These are phyloP conservation scores for Diaporthe ampelina DNA, from an alignment of 2,329 filamentous ascomycete genomes.

Conservation along the genomic window DNA sequence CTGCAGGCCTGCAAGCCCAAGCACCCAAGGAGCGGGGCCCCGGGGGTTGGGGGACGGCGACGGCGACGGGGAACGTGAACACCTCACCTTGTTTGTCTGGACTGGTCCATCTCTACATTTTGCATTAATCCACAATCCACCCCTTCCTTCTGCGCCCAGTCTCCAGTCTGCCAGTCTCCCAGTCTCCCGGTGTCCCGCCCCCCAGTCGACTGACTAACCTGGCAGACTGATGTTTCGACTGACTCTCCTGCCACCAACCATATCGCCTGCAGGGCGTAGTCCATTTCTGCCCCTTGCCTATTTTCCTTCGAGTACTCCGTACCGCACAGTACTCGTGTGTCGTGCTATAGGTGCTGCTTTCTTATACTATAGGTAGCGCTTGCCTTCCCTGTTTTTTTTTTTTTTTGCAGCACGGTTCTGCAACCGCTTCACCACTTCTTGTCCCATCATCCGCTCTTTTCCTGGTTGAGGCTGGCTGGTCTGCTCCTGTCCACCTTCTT, in stretches of 20 bases:
- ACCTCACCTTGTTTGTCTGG: constrained; percentile 32
- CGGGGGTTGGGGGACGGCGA: not conserved
- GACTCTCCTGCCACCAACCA: constrained; percentile 33
- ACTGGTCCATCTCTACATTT: constrained; percentile 2
- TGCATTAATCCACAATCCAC: constrained; percentile 24
- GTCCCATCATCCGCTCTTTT: constrained; percentile 7
- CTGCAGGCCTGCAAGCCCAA: constrained; percentile 19
- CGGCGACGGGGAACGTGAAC: not conserved
- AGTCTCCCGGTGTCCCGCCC: constrained; percentile 4
- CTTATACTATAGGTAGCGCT: constrained; percentile 24
- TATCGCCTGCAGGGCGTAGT: not conserved
- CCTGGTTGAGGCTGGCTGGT: not conserved
- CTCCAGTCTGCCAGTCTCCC: not conserved
- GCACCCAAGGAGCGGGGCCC: not conserved
- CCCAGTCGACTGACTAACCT: constrained; percentile 11
- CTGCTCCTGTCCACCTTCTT: not conserved
- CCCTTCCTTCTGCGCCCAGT: constrained; percentile 8
- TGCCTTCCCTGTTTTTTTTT: constrained; percentile 24
- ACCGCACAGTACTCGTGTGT: not conserved
- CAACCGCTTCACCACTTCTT: constrained; percentile 9
- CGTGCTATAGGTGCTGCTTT: constrained; percentile 3
- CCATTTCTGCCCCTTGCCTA: constrained; percentile 10
- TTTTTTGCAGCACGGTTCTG: constrained; percentile 16
- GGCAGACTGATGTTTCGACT: constrained; percentile 25
- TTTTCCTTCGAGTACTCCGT: not conserved